Base-by-base conservation (phyloP, 495 filamentous ascomycete genomes). In the Neurospora sp. region DNA sequence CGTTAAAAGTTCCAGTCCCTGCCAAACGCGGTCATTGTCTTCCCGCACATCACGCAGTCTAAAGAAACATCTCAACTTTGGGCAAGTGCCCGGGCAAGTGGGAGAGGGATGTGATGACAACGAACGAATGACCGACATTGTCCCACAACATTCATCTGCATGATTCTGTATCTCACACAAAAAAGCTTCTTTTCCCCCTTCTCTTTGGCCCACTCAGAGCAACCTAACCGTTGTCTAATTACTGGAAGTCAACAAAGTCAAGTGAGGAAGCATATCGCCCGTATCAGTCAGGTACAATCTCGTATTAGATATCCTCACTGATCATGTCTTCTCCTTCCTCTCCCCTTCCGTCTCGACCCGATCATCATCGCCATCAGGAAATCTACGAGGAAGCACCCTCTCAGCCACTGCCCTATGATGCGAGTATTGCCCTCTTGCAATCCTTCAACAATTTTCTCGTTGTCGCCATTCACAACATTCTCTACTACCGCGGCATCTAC, bases 381-480 rank as follows among this genome's bases (percentile, higher is more conserved):
- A 4, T 18, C 27, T 65, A 65, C 27, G 12, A 65, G 4, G 27
- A 61, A 65, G 27, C 27, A 0, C 53, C 53, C 53, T 65, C 53
- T 0, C 53, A 65, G 6, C 53, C 53, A 65, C 27, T 65, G 53
- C 53, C 53, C 27, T 65, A 65, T 35, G 53, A 65, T 37, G 1
- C 53, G 1, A 65, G 22, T 4, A 65, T 65, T 3, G 53, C 14
- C 53, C 27, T 65, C 1, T 37, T 65, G 1, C 53, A 65, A 18
- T 86, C 88, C 39, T 91, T 94, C 80, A 83, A 86, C 75, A 85
- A 89, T 79, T 98, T 98, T 84, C 90, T 99, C 65, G 93, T 89
- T 71, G 90, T 96, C 53, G 90, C 92, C 75, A 92, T 95, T 78
- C 96, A 99, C 85, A 96, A 95, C 76, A 93, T 98, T 78, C 89